Conservation (phyloP, 805 yeast genomes). For the Metschnikowia lunata region DNA sequence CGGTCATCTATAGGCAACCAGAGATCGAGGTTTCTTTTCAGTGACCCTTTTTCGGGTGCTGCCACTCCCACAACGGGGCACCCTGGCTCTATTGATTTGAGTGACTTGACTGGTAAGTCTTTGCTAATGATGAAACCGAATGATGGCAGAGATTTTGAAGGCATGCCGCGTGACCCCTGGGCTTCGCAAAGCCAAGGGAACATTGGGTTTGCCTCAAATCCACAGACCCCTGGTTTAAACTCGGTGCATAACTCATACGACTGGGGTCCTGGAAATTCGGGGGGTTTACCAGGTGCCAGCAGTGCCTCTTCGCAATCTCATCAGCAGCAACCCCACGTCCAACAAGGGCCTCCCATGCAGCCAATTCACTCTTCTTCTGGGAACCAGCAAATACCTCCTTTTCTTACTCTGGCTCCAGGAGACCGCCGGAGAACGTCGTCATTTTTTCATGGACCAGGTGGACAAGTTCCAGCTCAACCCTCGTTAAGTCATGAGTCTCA, state of each 20-base stretch:
- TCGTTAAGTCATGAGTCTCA: conserved; percentile 5
- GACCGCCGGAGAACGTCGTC: conserved; percentile 51
- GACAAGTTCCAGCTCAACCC: conserved; percentile 3
- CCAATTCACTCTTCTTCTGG: conserved; percentile 3
- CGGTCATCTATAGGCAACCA: conserved; percentile 55
- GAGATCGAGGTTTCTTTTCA: conserved; percentile 64
- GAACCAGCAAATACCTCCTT: conserved; percentile 1
- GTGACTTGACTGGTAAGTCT: conserved; percentile 39
- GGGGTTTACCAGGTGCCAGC: not conserved
- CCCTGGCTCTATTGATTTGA: conserved; percentile 28
- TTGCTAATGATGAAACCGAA: conserved; percentile 43
- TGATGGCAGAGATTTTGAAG: conserved; percentile 45
- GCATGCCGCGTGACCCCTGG: conserved; percentile 48
- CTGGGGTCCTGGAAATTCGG: conserved; percentile 11
- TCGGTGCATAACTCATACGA: conserved; percentile 12
- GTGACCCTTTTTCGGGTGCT: conserved; percentile 48
- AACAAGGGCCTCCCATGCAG: not conserved
- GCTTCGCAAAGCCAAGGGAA: conserved; percentile 13
- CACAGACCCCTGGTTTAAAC: conserved; percentile 37
- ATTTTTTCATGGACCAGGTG: conserved; percentile 38
- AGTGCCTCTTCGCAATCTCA: conserved; percentile 6
- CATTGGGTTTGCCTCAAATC: conserved; percentile 25
- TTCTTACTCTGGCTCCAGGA: conserved; percentile 6
- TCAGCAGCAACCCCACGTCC: not conserved
- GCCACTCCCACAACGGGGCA: conserved; percentile 14